Evolutionary conservation across 106 monocot genomes (phyloP), one percentile per base, ranked within the genome.

Genomic region (Dactylorhiza incarnata): DNA sequence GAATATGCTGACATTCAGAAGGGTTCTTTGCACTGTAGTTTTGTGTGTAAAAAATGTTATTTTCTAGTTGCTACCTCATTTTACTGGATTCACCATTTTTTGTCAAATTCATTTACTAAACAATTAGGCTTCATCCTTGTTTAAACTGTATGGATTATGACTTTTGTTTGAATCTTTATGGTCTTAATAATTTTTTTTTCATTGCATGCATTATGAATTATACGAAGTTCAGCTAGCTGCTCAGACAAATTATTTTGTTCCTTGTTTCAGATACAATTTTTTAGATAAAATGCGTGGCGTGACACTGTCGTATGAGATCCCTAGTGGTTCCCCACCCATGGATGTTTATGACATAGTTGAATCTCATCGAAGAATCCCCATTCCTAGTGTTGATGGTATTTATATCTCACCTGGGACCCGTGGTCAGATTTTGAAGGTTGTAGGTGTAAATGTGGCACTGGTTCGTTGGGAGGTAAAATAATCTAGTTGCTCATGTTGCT

Each of bases 391-490:
- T 80, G 97, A 99, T 75, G 85, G 87, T 4, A 53, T 91, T 81
- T 13, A 75, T 62, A 86, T 99, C 79, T 89, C 97, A 48, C 76
- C 71, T 75, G 81, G 83, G 51, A 86, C 82, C 45, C 79, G 61
- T 84, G 97, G 97, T 43, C 84, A 78, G 58, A 62, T 94, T 76
- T 68, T 94, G 75, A 99, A 81, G 85, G 19, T 91, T 46, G 51
- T 99, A 73, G 87, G 83, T 69, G 83, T 53, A 58, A 87, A 89
- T 78, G 45, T 61, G 75, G 83, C 78, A 15, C 83, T 99, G 55
- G 89, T 91, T 75, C 94, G 81, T 76, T 99, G 97, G 97, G 87
- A 94, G 86, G 97, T 94, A 86, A 82, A 43, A 24, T 67, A 45
- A 58, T 76, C 52, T 54, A 15, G 1, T 51, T 17, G 1, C 16